phyloP scores from a whole-genome alignment of 2,329 filamentous ascomycete species.

The Karstenula rhodostoma region DNA sequence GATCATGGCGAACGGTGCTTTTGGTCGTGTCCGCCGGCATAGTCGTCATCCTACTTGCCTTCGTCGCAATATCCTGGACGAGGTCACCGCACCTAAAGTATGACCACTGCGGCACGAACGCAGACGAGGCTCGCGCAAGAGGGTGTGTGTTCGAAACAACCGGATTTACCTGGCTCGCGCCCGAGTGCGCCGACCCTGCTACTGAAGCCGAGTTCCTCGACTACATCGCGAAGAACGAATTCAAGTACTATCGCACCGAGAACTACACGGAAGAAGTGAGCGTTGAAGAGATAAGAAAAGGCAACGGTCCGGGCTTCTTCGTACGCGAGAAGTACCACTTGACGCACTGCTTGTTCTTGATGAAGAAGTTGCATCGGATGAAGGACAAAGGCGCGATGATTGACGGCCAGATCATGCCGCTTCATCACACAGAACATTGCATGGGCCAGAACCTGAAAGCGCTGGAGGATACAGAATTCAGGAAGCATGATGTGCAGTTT shows the following conservation, averaged over 20 bases:
- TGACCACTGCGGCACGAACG: slow-evolving; percentile 13
- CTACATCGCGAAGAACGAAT: slow-evolving; percentile 4
- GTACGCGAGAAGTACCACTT: slow-evolving; percentile 4
- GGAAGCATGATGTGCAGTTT: not conserved
- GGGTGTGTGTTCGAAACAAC: slow-evolving; percentile 16
- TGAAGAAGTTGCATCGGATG: slow-evolving; percentile 6
- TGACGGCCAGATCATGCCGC: slow-evolving; percentile 5
- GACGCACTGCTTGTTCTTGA: slow-evolving; percentile 13
- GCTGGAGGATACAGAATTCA: not conserved
- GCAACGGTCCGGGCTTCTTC: slow-evolving; percentile 6
- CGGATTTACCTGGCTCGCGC: slow-evolving; percentile 11
- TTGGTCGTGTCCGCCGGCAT: not conserved
- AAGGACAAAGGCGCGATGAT: not conserved
- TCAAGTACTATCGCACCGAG: slow-evolving; percentile 9
- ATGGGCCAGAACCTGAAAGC: not conserved
- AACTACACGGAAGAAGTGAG: slow-evolving; percentile 13
- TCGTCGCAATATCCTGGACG: not conserved
- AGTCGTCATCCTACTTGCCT: not conserved
- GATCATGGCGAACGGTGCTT: not conserved
- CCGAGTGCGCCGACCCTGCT: slow-evolving; percentile 3
- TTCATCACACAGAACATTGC: slow-evolving; percentile 9
- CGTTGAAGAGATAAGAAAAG: slow-evolving; percentile 10
- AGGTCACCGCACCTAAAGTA: not conserved
- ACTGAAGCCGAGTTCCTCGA: slow-evolving; percentile 14
- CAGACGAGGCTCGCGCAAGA: slow-evolving; percentile 11